Evolutionary conservation across 2,329 filamentous ascomycete genomes (phyloP).

Genomic region (Botrytis byssoidea): DNA sequence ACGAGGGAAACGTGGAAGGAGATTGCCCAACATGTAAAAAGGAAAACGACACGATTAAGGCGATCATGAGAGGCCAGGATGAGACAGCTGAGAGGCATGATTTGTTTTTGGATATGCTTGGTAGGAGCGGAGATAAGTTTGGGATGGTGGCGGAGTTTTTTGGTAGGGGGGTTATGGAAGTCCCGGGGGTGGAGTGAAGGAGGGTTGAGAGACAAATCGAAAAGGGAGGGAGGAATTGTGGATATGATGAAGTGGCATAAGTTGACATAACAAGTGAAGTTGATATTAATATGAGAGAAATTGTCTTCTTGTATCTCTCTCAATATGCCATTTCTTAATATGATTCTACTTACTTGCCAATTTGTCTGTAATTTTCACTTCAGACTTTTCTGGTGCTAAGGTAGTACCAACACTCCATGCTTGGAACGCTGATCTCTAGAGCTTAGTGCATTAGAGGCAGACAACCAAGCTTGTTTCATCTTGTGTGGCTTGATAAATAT

Average conservation of each 20-base stretch:
- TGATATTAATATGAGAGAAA: constrained; percentile 4
- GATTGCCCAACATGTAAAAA: constrained; percentile 86
- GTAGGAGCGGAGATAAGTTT: constrained; percentile 77
- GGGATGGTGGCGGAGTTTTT: constrained; percentile 94
- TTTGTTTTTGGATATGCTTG: constrained; percentile 78
- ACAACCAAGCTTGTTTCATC: neutral
- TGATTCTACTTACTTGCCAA: neutral
- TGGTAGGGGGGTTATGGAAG: constrained; percentile 84
- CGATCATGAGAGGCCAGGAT: constrained; percentile 80
- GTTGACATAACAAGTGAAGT: neutral
- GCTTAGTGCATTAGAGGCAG: neutral
- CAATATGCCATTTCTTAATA: too few species aligned
- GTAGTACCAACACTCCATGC: neutral
- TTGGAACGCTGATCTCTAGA: neutral
- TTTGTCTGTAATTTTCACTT: neutral
- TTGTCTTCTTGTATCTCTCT: neutral
- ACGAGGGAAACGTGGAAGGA: constrained; percentile 57
- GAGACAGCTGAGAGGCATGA: constrained; percentile 87
- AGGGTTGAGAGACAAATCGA: neutral
- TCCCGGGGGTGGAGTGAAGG: constrained; percentile 25
- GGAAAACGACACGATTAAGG: constrained; percentile 83
- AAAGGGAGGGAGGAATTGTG: neutral
- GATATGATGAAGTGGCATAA: too few species aligned
- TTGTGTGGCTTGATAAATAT: neutral
- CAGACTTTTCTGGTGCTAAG: neutral